Evolutionary conservation across 1,139 yeast genomes (phyloP).

Genomic region (Candida sp.): DNA sequence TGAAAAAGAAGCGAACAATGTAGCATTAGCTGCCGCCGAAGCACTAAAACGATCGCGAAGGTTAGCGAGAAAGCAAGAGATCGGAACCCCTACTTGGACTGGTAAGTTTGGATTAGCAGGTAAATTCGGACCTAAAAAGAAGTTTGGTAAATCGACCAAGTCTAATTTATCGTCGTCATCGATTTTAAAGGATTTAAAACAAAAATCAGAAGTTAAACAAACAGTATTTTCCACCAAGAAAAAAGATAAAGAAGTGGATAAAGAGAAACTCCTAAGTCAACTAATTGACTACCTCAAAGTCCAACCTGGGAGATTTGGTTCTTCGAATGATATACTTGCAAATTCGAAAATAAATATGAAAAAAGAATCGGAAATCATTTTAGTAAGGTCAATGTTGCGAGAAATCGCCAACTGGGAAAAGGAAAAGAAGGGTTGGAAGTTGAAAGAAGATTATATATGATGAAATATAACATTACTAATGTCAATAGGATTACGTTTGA

Average conservation of each 20-base stretch:
- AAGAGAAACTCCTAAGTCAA: slow-evolving; percentile 29
- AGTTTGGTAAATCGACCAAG: slow-evolving; percentile 7
- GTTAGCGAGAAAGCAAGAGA: slow-evolving; percentile 56
- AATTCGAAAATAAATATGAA: slow-evolving; percentile 43
- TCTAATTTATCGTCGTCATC: slow-evolving; percentile 19
- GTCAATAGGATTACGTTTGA: not conserved
- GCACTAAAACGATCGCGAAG: slow-evolving; percentile 69
- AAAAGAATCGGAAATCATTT: slow-evolving; percentile 56
- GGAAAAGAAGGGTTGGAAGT: slow-evolving; percentile 55
- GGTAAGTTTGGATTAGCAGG: slow-evolving; percentile 91
- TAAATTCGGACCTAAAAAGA: slow-evolving; percentile 26
- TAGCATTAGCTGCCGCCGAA: slow-evolving; percentile 76
- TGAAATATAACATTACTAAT: no score
- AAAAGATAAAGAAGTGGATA: slow-evolving; percentile 16
- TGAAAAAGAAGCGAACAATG: slow-evolving; percentile 71
- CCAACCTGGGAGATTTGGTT: slow-evolving; percentile 41
- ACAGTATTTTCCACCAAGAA: slow-evolving; percentile 7
- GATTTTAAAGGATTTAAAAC: slow-evolving; percentile 29
- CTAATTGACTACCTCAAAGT: slow-evolving; percentile 31
- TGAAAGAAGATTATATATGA: slow-evolving; percentile 50
- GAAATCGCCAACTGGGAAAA: slow-evolving; percentile 70
- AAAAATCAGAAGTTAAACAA: slow-evolving; percentile 16
- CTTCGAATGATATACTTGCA: slow-evolving; percentile 58
- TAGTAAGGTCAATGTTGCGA: slow-evolving; percentile 65
- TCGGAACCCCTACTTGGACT: slow-evolving; percentile 96